Base-by-base conservation (phyloP, 2,329 filamentous ascomycete genomes). In the Penicillium crustosum region DNA sequence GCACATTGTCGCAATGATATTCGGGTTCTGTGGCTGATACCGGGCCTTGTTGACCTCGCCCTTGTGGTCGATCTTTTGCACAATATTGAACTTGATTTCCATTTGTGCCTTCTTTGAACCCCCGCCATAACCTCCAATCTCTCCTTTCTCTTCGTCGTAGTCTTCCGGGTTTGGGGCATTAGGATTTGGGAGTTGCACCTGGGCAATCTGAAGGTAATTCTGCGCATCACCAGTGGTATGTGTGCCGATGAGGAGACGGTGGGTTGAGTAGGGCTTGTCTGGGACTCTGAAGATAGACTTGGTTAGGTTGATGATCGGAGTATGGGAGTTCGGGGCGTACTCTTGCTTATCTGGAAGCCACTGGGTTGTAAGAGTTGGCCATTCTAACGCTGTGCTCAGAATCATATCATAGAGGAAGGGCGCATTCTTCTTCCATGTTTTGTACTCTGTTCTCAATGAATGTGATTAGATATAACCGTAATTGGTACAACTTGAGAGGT, bases 381-480 rank as follows among this genome's bases (percentile, higher is more conserved):
- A 99, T 72, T 96, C 93, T 57, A 99, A 82, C 41, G 95, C 95
- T 64, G 91, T 96, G 69, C 92, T 93, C 63, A 97, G 83, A 65
- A 99, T 94, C 86, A 97, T 91, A 75, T 99, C 94, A 76, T 99
- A 99, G 68, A 99, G 89, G 73, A 97, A 97, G 4, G 94, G 93
- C 64, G 90, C 91, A 78, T 99, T 99, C 82, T 99, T 99, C 83
- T 99, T 99, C 94, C 94, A 99, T 65, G 93, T 97, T 77, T 99
- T 99, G 85, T 99, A 99, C 76, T 99, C 94, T 92, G 68, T 41
- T 36, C 23, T 45, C 48, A 35, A 49, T 42, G 19, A 27, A 43
- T 10, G 25, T 23, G 17, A 42, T 60, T 39, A 59, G 59, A 53
- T n/a, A 43, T 57, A 9, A 57, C 23, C 17, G n/a, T n/a, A 7